Conservation (phyloP, 495 filamentous ascomycete species). For the Stereocaulon alpinum region DNA sequence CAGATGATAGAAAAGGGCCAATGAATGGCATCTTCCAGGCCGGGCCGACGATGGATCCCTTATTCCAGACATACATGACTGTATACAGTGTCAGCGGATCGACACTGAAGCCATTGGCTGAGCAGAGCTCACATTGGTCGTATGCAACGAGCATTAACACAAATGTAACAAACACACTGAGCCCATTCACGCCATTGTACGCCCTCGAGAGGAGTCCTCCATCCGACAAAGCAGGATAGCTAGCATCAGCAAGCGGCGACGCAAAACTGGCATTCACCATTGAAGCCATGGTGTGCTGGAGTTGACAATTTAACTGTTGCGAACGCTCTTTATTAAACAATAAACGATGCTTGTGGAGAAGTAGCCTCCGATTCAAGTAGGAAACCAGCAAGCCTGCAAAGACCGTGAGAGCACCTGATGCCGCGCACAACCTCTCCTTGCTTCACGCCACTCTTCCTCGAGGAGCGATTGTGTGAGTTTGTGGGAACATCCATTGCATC, state of each 20-base stretch:
- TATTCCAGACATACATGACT: conserved; percentile 81
- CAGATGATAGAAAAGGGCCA: conserved; percentile 85
- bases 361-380: no score
- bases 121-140: conserved; percentile 62
- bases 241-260: conserved; percentile 65
- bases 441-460: not conserved
- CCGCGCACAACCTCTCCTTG: not conserved
- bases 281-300: conserved; percentile 41
- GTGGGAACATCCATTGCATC: no score
- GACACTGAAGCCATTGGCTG: not conserved
- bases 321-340: no score
- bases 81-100: conserved; percentile 3
- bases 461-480: no score
- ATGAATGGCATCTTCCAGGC: conserved; percentile 85
- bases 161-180: conserved; percentile 54
- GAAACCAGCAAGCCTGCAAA: no score
- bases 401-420: no score
- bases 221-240: conserved; percentile 35
- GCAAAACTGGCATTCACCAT: conserved; percentile 57
- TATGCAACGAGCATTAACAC: conserved; percentile 64
- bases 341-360: not conserved
- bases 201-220: conserved; percentile 35
- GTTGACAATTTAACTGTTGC: no score
- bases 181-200: conserved; percentile 47
- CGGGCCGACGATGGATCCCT: conserved; percentile 77